phyloP scores from a whole-genome alignment of 148 eudicot genomes.

The Silene latifolia region DNA sequence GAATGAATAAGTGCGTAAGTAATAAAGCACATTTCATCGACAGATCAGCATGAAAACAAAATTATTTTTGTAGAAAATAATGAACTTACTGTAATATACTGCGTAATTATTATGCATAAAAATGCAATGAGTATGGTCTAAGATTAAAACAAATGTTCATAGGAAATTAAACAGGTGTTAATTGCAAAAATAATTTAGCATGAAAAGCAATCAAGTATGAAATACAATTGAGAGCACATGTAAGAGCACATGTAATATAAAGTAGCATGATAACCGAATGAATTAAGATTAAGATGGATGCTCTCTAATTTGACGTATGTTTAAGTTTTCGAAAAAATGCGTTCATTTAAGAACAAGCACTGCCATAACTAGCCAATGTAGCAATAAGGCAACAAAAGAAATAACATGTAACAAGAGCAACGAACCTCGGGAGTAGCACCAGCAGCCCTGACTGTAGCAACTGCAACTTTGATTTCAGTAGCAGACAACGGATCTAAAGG shows the following conservation, averaged over 20 bases:
- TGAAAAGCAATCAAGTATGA: not conserved
- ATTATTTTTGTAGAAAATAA: not conserved
- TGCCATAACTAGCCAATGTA: conserved; percentile 2
- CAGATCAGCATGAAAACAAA: not conserved
- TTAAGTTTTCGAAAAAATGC: not conserved
- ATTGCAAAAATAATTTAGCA: not conserved
- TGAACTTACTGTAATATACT: not conserved
- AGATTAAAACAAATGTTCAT: not conserved
- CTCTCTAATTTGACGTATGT: not conserved
- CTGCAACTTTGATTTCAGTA: conserved; percentile 80
- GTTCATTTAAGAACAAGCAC: not conserved
- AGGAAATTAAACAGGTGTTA: not conserved
- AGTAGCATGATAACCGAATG: not conserved
- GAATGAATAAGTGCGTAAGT: too few species aligned
- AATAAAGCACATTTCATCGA: not conserved
- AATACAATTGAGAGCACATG: not conserved
- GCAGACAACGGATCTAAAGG: conserved; percentile 82
- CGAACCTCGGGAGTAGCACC: conserved; percentile 85
- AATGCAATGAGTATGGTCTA: conserved; percentile 2
- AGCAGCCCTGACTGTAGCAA: conserved; percentile 86
- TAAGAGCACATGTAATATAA: too few species aligned
- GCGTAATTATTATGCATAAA: not conserved
- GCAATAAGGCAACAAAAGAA: not conserved
- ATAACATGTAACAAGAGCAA: not conserved
- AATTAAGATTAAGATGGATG: not conserved